Evolutionary conservation across 441 rosid genomes (phyloP).

Genomic region (Syzygium malaccense): DNA sequence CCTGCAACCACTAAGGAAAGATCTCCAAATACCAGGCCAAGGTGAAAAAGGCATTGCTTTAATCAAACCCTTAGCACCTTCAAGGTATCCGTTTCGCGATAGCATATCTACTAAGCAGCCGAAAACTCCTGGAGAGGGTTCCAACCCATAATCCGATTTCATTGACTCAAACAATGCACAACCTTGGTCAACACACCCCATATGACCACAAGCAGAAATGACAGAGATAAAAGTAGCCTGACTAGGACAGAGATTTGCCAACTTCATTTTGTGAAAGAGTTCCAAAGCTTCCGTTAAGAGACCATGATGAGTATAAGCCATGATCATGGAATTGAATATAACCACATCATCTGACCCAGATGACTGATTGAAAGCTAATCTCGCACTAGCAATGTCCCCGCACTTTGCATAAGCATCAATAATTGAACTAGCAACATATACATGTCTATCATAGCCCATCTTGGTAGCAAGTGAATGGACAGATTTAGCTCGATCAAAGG

Average conservation of each 20-base stretch:
- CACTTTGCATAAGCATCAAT: constrained; percentile 30
- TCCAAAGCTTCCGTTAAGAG: constrained; percentile 18
- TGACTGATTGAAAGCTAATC: constrained; percentile 19
- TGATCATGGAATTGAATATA: constrained; percentile 24
- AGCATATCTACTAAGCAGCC: constrained; percentile 36
- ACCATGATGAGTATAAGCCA: constrained; percentile 32
- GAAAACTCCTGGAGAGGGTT: constrained; percentile 26
- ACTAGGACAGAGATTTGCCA: constrained; percentile 18
- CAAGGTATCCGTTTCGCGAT: constrained; percentile 24
- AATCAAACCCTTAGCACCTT: constrained; percentile 21
- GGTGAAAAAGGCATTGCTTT: constrained; percentile 27
- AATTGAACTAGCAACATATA: constrained; percentile 15
- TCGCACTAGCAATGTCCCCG: constrained; percentile 22
- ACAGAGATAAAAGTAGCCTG: constrained; percentile 29
- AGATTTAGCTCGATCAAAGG: constrained; percentile 12
- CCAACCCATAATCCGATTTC: constrained; percentile 15
- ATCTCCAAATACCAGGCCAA: constrained; percentile 29
- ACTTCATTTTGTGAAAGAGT: constrained; percentile 24
- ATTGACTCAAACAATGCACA: constrained; percentile 23
- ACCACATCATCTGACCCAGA: constrained; percentile 15
- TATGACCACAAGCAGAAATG: constrained; percentile 29
- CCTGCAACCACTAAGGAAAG: constrained; percentile 33
- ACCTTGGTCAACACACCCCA: constrained; percentile 26
- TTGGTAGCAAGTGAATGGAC: constrained; percentile 22
- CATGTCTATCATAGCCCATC: constrained; percentile 13